Base-by-base conservation (phyloP, 495 filamentous ascomycete genomes). In the Podospora sp. region DNA sequence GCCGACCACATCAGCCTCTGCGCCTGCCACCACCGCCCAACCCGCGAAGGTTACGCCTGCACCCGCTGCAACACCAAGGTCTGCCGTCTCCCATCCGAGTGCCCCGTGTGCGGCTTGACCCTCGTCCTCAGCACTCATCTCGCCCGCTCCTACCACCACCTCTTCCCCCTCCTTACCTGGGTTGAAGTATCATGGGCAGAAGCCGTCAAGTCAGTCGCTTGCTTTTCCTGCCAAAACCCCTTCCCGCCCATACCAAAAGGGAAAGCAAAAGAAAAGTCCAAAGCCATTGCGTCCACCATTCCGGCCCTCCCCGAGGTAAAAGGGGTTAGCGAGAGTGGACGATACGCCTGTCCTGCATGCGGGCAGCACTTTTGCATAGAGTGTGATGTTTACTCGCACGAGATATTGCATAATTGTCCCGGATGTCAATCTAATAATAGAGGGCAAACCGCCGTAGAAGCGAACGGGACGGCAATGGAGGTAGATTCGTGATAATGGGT, bases 71-170 rank as follows among this genome's bases (percentile, higher is more conserved):
- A 84, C 33, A 87, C 86, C 73, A 96, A 96, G 79, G 94, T 98
- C 63, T 99, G 95, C 83, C 86, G 88, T 62, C 83, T 99, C 46
- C 95, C 95, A n/a, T 87, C 90, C 33, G 91, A 95, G 74, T 99
- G 95, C 72, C 94, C 95, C 16, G 88, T 89, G 7, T 99, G 95
- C 76, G 88, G 91, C 7, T 86, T 99, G 22, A 97, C 93, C n/a
- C 84, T 98, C 26, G 94, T 98, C 62, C 84, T 97, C 1, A 95
- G 91, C n/a, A 99, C 96, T 0, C 95, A 99, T 81, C 81, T 99
- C 36, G 95, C 95, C 20, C 83, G 95, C 7, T 95, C 91, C 11
- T 99, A 98, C 76, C 95, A 98, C 76, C 95, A 99, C 76, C 83
- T 99, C 1, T 98, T 98, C 73, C 95, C 96, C 0, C 81, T 99